Evolutionary conservation across 139 green algal species (phyloP).

Genomic region (Chlorella sp.): DNA sequence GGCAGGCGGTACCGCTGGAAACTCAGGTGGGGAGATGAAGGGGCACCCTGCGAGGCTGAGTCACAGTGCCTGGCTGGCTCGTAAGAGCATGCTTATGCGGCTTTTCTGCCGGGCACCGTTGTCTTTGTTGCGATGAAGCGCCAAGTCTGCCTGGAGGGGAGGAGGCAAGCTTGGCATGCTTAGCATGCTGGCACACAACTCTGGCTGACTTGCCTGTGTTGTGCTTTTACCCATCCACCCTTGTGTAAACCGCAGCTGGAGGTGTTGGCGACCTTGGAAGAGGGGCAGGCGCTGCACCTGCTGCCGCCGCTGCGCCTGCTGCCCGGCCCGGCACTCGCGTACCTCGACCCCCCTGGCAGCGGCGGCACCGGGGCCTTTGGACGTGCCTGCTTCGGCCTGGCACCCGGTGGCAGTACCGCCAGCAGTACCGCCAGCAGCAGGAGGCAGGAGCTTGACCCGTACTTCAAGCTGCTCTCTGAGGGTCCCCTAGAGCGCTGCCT

Average conservation of each 20-base stretch:
- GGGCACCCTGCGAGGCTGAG: too few species aligned
- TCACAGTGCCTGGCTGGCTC: too few species aligned
- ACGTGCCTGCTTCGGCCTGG: background rate
- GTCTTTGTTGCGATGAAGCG: background rate
- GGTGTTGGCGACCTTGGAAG: slow-evolving; percentile 30
- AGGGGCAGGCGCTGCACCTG: slow-evolving; percentile 60
- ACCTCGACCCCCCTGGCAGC: background rate
- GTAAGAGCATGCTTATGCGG: background rate
- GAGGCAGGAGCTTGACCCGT: background rate
- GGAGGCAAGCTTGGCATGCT: too few species aligned
- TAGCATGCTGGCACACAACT: too few species aligned
- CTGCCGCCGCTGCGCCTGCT: slow-evolving; percentile 54
- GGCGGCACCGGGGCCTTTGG: background rate
- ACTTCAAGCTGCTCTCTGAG: slow-evolving; percentile 25
- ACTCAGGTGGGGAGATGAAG: slow-evolving; percentile 25
- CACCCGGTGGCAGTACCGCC: background rate
- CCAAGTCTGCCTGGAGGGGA: background rate
- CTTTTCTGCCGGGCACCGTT: too few species aligned
- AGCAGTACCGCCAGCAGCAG: background rate
- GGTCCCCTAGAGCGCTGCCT: slow-evolving; percentile 20
- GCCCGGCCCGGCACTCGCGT: slow-evolving; percentile 12
- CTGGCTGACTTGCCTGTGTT: background rate
- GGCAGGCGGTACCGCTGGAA: background rate
- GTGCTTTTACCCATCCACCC: background rate
- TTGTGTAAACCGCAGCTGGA: slow-evolving; percentile 50